Percentiles rank a stretch among this genome's conserved stretches.
These are phyloP conservation scores for Pterothamnion heteromorphum DNA, from an alignment of 31 red algal genomes.

Conservation along the genomic window DNA sequence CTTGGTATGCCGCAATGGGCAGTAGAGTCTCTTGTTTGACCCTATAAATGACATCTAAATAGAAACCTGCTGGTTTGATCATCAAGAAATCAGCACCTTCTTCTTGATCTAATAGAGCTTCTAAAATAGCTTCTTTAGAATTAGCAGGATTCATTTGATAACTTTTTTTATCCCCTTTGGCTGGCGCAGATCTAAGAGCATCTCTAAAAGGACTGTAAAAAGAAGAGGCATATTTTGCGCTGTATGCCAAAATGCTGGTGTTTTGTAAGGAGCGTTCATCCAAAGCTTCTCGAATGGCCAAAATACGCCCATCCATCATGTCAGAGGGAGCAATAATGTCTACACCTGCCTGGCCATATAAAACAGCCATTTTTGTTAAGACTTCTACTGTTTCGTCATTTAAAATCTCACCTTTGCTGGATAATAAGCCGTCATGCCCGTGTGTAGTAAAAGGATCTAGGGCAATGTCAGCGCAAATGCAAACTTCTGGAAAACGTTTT, in stretches of 20 bases:
- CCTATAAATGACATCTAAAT: conserved; percentile 84
- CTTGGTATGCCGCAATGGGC: conserved; percentile 94
- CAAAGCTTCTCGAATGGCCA: conserved; percentile 87
- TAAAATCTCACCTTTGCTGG: conserved; percentile 69
- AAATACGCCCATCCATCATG: conserved; percentile 99
- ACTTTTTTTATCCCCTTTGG: conserved; percentile 92
- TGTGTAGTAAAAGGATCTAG: conserved; percentile 95
- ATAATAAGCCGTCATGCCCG: conserved; percentile 96
- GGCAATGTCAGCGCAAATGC: conserved; percentile 96
- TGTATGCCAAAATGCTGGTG: conserved; percentile 92
- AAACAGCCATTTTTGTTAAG: conserved; percentile 87
- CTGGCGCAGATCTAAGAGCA: conserved; percentile 94
- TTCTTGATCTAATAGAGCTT: conserved; percentile 75
- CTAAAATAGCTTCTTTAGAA: conserved; percentile 68
- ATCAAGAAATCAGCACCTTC: conserved; percentile 99
- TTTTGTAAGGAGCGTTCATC: conserved; percentile 78
- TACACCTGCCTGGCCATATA: conserved; percentile 88
- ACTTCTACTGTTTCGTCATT: conserved; percentile 97
- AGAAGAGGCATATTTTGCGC: conserved; percentile 97
- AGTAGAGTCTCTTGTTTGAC: conserved; percentile 63
- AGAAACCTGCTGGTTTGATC: conserved; percentile 96
- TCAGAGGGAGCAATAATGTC: conserved; percentile 97
- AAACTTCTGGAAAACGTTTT: conserved; percentile 64
- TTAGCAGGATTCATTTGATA: conserved; percentile 99
- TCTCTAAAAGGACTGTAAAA: conserved; percentile 98